Percentiles rank a stretch among this genome's conserved stretches.
Conservation (phyloP, 192 early-diverging fungal genomes). For the Coemansia sp. region DNA sequence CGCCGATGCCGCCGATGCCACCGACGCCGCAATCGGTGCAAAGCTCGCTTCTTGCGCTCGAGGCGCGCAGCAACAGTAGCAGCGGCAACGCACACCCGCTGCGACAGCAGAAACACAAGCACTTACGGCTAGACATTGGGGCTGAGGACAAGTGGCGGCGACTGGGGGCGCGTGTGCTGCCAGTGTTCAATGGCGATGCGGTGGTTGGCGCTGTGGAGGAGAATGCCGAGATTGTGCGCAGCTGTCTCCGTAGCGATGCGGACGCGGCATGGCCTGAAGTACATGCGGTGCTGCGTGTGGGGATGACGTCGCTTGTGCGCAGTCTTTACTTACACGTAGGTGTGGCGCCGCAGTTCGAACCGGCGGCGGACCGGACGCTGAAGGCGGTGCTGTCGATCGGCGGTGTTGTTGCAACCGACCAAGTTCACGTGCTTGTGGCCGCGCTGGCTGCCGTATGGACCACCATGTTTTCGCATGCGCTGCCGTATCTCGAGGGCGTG, state of each 20-base stretch:
- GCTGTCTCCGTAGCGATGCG: slow-evolving; percentile 28
- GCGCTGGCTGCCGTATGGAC: slow-evolving; percentile 79
- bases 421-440: slow-evolving; percentile 66
- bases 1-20: slow-evolving; percentile 7
- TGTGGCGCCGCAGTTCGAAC: slow-evolving; percentile 39
- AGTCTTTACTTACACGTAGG: slow-evolving; percentile 23
- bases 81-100: neutral
- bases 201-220: slow-evolving; percentile 84
- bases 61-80: slow-evolving; percentile 35
- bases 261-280: slow-evolving; percentile 40
- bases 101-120: slow-evolving; percentile 7
- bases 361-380: neutral
- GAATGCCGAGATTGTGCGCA: slow-evolving; percentile 71
- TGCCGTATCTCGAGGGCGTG: slow-evolving; percentile 86
- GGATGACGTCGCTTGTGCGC: slow-evolving; percentile 48
- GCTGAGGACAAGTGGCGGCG: slow-evolving; percentile 72
- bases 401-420: slow-evolving; percentile 23
- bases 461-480: slow-evolving; percentile 76
- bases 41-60: slow-evolving; percentile 57
- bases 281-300: slow-evolving; percentile 33
- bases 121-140: slow-evolving; percentile 11
- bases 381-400: slow-evolving; percentile 58
- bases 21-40: slow-evolving; percentile 10
- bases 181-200: slow-evolving; percentile 86
- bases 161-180: slow-evolving; percentile 72